phyloP scores from a whole-genome alignment of 169 alveolate species.

The Perkinsus marinus region DNA sequence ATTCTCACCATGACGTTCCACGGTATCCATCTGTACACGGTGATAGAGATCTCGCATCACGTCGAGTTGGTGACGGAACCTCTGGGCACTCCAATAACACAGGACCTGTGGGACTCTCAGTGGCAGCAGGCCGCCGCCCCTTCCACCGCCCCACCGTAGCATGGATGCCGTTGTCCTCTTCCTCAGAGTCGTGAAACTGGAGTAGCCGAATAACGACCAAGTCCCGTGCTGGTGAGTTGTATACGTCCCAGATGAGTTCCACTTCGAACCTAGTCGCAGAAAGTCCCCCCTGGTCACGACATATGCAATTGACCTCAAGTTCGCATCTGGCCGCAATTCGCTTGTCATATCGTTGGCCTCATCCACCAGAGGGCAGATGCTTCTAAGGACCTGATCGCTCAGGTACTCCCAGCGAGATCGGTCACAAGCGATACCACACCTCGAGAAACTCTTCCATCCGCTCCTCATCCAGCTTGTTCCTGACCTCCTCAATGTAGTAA shows the following conservation, averaged over 20 bases:
- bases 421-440: neutral
- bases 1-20: neutral
- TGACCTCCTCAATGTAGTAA: neutral
- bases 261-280: neutral
- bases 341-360: slow-evolving; percentile 1
- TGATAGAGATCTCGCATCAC: neutral
- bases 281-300: no score
- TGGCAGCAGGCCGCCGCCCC: neutral
- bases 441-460: neutral
- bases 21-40: neutral
- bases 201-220: neutral
- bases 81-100: neutral
- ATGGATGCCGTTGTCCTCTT: neutral
- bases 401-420: neutral
- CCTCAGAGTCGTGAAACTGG: neutral
- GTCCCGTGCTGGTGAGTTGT: neutral
- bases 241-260: neutral
- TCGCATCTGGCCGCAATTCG: neutral
- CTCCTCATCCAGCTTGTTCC: neutral
- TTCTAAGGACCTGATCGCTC: neutral
- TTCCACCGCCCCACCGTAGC: neutral
- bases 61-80: neutral
- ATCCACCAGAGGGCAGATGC: neutral
- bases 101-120: neutral
- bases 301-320: neutral